Base-by-base conservation (phyloP, 805 yeast species). In the Candida gorgasii region DNA sequence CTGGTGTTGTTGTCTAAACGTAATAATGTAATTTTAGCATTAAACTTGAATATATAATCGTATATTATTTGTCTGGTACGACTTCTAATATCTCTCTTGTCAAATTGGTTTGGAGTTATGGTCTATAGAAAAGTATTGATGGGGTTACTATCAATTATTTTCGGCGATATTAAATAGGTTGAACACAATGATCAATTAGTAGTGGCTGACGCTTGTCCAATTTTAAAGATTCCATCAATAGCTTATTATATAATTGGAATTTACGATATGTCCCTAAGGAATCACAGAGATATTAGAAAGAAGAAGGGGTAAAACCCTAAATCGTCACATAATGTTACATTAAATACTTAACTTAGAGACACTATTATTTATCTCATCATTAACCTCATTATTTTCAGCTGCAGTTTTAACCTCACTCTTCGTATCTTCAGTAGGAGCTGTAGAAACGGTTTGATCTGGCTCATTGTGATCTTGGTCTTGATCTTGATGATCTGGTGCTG, bases 1-100 rank as follows among this genome's bases (percentile, higher is more conserved):
- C 99, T 66, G 99, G 99, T 89, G 99, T 93, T 75, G 99, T 93
- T 76, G 99, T 90, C 75, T 93, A 90, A 82, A 36, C 35, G 34
- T 29, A 15, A 33, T 34, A 37, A 42, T 42, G 41, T 42, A 40
- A 35, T 29, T 40, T 41, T 41, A 41, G 44, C 44, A 41, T 41
- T 41, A 41, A n/a, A 33, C 39, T 33, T 33, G 43, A 41, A 41
- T 41, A 41, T 41, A 41, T 41, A 35, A 28, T 35, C 40, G 34
- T 20, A 33, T 20, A 33, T 33, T 33, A 33, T 8, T 28, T 7
- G 24, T 22, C 24, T 22, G 9, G 8, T n/a, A n/a, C n/a, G n/a
- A n/a, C n/a, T n/a, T n/a, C n/a, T 29, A 12, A 29, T 29, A 13
- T 13, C 12, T 29, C 11, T 15, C 32, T 15, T 5, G 5, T n/a